Evolutionary conservation across 257 asterid genomes (phyloP).

Genomic region (Rehmannia glutinosa): DNA sequence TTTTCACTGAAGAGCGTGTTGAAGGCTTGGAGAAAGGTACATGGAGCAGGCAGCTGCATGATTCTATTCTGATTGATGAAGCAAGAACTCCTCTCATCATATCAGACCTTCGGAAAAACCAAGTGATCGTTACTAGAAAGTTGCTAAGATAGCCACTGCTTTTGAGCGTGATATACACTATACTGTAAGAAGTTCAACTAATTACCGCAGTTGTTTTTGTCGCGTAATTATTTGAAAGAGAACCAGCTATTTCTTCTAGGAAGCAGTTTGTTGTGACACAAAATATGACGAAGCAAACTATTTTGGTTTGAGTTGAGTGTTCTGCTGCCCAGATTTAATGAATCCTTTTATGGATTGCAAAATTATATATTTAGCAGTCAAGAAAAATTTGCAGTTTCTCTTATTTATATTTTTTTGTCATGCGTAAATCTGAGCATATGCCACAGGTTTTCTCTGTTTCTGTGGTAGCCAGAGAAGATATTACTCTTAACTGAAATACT

Average conservation of each 20-base stretch:
- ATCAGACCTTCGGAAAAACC: constrained; percentile 93
- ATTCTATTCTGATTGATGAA: constrained; percentile 93
- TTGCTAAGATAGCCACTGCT: constrained; percentile 89
- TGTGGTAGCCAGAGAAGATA: not conserved
- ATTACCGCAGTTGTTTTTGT: constrained; percentile 4
- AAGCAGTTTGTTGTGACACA: not conserved
- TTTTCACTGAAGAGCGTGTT: no score
- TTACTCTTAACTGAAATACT: constrained; percentile 6
- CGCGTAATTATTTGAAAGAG: no score
- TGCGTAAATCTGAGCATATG: not conserved
- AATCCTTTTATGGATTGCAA: not conserved
- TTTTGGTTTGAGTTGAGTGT: not conserved
- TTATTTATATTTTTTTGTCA: not conserved
- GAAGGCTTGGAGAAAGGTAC: no score
- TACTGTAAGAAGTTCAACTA: constrained; percentile 56
- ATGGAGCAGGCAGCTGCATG: no score
- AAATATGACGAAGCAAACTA: not conserved
- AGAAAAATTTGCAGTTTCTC: not conserved
- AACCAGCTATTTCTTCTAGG: constrained; percentile 3
- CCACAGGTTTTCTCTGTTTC: not conserved
- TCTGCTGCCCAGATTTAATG: constrained; percentile 10
- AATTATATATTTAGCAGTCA: not conserved
- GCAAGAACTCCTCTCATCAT: constrained; percentile 98
- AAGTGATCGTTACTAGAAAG: constrained; percentile 88
- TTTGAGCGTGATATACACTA: constrained; percentile 85